A percentile compares a stretch with the other conserved stretches of the same genome.
Conservation (phyloP, 176 grass and related monocot species). For the Aegilops speltoides region DNA sequence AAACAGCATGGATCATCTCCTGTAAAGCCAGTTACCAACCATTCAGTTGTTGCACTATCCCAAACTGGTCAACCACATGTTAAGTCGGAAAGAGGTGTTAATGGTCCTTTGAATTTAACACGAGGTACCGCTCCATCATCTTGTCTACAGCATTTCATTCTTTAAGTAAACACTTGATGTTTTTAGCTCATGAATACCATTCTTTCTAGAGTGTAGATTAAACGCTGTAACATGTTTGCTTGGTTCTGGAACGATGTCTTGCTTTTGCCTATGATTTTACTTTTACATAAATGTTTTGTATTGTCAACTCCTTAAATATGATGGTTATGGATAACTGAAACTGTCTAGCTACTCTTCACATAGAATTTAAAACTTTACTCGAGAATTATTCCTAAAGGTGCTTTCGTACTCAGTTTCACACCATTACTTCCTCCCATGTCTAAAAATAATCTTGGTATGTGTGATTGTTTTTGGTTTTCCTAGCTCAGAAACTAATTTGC, state of each 20-base stretch:
- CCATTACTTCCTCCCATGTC: neutral
- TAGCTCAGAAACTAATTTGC: slow-evolving; percentile 37
- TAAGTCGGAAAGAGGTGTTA: slow-evolving; percentile 52
- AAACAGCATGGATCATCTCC: slow-evolving; percentile 48
- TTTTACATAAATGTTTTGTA: slow-evolving; percentile 2
- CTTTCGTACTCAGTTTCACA: neutral
- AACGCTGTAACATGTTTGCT: slow-evolving; percentile 6
- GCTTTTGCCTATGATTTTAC: slow-evolving; percentile 23
- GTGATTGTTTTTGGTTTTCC: slow-evolving; percentile 27
- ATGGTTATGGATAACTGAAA: neutral
- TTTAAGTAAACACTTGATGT: neutral
- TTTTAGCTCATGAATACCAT: slow-evolving; percentile 11
- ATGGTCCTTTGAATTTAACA: slow-evolving; percentile 51
- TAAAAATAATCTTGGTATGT: neutral
- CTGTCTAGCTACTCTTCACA: neutral
- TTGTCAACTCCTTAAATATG: neutral
- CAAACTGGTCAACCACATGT: slow-evolving; percentile 40
- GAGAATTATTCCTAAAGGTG: neutral
- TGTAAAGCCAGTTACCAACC: slow-evolving; percentile 39
- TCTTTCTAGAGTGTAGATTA: neutral
- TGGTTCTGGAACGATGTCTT: slow-evolving; percentile 11
- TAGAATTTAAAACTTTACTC: neutral
- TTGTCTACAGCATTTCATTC: neutral
- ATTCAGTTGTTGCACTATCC: slow-evolving; percentile 42
- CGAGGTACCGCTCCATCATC: slow-evolving; percentile 52